A percentile compares a stretch with the other conserved stretches of the same genome.
Evolutionary conservation across 129 eudicot species (phyloP).

Genomic region (Sambucus nigra): DNA sequence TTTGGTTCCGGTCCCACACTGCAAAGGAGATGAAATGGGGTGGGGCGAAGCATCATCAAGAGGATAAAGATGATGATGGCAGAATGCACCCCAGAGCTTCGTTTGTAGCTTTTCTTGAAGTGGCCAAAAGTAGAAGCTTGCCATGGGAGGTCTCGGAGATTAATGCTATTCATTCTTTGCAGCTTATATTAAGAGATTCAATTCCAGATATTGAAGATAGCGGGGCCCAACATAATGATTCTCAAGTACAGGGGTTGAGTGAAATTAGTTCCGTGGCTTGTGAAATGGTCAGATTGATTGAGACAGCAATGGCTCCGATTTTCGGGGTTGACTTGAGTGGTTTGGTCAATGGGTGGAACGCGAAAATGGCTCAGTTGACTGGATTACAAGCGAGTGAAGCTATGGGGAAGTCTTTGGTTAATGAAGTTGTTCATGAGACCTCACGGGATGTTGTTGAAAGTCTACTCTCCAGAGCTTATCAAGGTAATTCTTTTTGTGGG

Average conservation of each 20-base stretch:
- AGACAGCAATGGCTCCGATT: conserved; percentile 63
- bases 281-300: conserved; percentile 68
- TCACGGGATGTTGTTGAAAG: conserved; percentile 33
- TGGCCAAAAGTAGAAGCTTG: conserved; percentile 41
- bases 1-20: conserved; percentile 72
- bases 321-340: conserved; percentile 56
- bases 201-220: conserved; percentile 25
- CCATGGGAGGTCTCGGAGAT: conserved; percentile 60
- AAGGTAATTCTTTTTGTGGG: conserved; percentile 26
- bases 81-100: conserved; percentile 67
- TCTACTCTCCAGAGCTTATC: conserved; percentile 42
- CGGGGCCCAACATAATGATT: conserved; percentile 21
- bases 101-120: conserved; percentile 59
- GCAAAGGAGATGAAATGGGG: conserved; percentile 58
- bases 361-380: conserved; percentile 51
- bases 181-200: conserved; percentile 51
- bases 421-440: conserved; percentile 40
- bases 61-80: conserved; percentile 45
- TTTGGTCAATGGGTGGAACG: conserved; percentile 66
- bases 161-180: conserved; percentile 70
- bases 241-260: conserved; percentile 17
- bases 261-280: conserved; percentile 44
- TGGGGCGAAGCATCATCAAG: conserved; percentile 60
- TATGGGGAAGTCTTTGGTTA: conserved; percentile 51
- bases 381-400: conserved; percentile 50